Evolutionary conservation across 352 stramenopile genomes (phyloP), one percentile per base, ranked within the genome.

Genomic region (Hyaloperonospora brassicae): DNA sequence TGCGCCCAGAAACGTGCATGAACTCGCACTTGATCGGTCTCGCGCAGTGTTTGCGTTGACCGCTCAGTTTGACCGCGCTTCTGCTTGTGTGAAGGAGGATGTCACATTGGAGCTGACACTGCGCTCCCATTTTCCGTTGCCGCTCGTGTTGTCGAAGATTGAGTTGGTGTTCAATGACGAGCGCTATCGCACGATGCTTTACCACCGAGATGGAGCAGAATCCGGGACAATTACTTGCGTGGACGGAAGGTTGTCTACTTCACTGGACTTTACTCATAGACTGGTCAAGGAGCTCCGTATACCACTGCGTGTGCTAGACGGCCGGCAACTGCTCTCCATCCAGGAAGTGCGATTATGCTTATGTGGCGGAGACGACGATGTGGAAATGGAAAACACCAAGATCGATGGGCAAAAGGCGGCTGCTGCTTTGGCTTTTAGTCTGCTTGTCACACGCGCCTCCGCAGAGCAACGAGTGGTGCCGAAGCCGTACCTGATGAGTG

Each of bases 81-180:
- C 67, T 52, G 80, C 78, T 39, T 88, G 76, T 47, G 78, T 91
- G 38, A 73, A 74, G 27, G 80, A 89, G 60, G 62, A 83, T 35
- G 72, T 84, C 7, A 75, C 50, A 1, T 55, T 91, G 23, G 60
- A 70, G 22, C 17, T 91, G 22, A 53, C 62, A 27, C 41, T 91
- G 22, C 57, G 72, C 22, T 87, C 76, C 10, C 63, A 77, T 47
- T 87, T 91, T 44, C 74, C 78, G 30, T 70, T 62, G 11, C 36
- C 56, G 2, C 66, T 89, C 36, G 78, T 71, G 35, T 71, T 89
- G 46, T 41, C 68, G 3, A 84, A 83, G 61, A 56, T 91, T 11
- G 73, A 91, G 47, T 54, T 91, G 50, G 50, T 83, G 9, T 91
- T 91, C 59, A 87, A 66, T 45, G 80, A 91, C 40, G 76, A 86